Conservation (phyloP, 352 stramenopile species). For the Phytophthora boehmeriae region DNA sequence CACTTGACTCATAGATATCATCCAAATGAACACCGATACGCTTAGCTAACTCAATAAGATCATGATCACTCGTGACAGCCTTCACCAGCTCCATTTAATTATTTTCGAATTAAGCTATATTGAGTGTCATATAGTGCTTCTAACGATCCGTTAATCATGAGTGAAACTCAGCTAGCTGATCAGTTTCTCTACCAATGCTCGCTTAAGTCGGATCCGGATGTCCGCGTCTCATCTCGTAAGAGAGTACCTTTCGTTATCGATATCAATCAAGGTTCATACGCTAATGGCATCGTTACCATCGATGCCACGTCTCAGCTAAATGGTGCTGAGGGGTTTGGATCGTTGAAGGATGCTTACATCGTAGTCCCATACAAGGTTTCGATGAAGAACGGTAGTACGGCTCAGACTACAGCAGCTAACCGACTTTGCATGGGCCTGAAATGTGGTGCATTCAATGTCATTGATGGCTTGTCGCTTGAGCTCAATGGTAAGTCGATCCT, state of each 20-base stretch:
- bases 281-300: constrained; percentile 6
- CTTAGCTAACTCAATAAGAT: constrained; percentile 3
- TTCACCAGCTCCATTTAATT: too few species aligned
- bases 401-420: background rate
- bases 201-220: constrained; percentile 1
- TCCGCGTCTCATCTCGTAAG: background rate
- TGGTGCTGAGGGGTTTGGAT: constrained; percentile 5
- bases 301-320: constrained; percentile 8
- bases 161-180: constrained; percentile 4
- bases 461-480: constrained; percentile 5
- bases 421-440: background rate
- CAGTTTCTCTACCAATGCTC: constrained; percentile 4
- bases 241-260: constrained; percentile 2
- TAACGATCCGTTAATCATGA: background rate
- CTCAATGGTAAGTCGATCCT: constrained; percentile 3
- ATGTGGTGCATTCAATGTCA: constrained; percentile 4
- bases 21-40: constrained; percentile 1
- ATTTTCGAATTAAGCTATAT: background rate
- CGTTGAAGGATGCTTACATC: background rate
- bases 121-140: background rate
- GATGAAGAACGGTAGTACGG: background rate
- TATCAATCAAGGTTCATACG: constrained; percentile 9
- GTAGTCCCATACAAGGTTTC: constrained; percentile 5
- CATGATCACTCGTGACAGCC: too few species aligned
- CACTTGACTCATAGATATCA: constrained; percentile 4